These are phyloP conservation scores for Austroboletus rostrupii DNA, from an alignment of 1,284 basidiomycete species.

Conservation along the genomic window DNA sequence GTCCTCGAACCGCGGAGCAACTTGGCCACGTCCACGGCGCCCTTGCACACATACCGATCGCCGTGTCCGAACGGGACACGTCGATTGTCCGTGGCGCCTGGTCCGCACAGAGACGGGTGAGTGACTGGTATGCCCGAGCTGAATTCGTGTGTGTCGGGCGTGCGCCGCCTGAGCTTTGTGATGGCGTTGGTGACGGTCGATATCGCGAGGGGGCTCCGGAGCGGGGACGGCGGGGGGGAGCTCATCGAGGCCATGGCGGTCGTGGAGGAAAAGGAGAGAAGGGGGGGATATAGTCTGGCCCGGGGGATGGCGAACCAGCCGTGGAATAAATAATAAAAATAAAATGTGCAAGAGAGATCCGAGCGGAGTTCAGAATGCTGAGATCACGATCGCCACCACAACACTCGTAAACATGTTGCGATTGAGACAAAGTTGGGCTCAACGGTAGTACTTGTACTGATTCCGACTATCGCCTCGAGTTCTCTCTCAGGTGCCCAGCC, in stretches of 20 bases:
- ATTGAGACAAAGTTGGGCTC: not conserved
- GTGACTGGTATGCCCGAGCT: constrained; percentile 54
- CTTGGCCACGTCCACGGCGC: constrained; percentile 57
- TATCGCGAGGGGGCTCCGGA: constrained; percentile 30
- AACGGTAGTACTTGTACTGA: not conserved
- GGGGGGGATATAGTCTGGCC: not conserved
- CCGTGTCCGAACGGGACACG: constrained; percentile 43
- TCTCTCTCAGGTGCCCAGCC: not conserved
- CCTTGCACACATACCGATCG: constrained; percentile 56
- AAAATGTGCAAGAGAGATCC: constrained; percentile 1
- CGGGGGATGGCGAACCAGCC: constrained; percentile 2
- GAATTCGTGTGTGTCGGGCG: constrained; percentile 37
- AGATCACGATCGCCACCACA: not conserved
- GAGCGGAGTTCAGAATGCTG: constrained; percentile 29
- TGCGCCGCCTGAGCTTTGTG: constrained; percentile 43
- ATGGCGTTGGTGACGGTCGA: constrained; percentile 49
- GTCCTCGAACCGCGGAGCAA: constrained; percentile 54
- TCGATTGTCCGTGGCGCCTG: constrained; percentile 30
- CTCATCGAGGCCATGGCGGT: constrained; percentile 8
- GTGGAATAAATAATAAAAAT: constrained; percentile 10
- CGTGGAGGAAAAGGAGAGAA: not conserved
- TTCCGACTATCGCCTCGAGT: not conserved
- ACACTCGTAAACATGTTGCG: not conserved
- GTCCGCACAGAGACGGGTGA: constrained; percentile 38
- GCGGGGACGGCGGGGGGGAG: constrained; percentile 25